Evolutionary conservation across 2,329 filamentous ascomycete species (phyloP).

Genomic region (Alternaria brassicicola): DNA sequence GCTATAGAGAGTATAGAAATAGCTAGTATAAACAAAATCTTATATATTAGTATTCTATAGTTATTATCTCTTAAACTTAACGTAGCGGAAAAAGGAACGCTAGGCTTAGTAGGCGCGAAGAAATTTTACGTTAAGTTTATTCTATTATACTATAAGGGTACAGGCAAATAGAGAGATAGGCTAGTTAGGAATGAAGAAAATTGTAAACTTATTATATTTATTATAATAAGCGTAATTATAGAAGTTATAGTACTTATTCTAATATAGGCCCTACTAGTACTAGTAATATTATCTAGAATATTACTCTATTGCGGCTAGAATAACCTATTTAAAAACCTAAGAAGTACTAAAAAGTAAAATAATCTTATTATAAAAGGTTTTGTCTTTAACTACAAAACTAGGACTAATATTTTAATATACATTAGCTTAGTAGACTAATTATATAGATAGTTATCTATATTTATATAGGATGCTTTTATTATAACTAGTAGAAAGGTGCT

Average conservation of each 20-base stretch:
- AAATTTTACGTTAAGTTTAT: slow-evolving; percentile 11
- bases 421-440: slow-evolving; percentile 4
- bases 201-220: slow-evolving; percentile 3
- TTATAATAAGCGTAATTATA: neutral
- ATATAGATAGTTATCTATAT: slow-evolving; percentile 9
- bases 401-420: slow-evolving; percentile 9
- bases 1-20: slow-evolving; percentile 7
- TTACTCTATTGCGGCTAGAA: neutral
- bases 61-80: slow-evolving; percentile 5
- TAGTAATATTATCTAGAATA: neutral
- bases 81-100: slow-evolving; percentile 7
- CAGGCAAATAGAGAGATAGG: slow-evolving; percentile 9
- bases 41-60: slow-evolving; percentile 2
- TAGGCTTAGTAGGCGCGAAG: slow-evolving; percentile 7
- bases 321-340: neutral
- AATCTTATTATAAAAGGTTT: slow-evolving; percentile 2
- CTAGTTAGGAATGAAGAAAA: slow-evolving; percentile 11
- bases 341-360: slow-evolving; percentile 8
- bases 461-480: slow-evolving; percentile 6
- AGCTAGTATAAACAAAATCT: slow-evolving; percentile 1
- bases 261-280: neutral
- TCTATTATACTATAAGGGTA: slow-evolving; percentile 13
- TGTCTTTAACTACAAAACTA: slow-evolving; percentile 1
- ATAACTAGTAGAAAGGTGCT: slow-evolving; percentile 1
- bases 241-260: slow-evolving; percentile 1